Percentiles rank a stretch among this genome's conserved stretches.
Evolutionary conservation across 2,329 filamentous ascomycete genomes (phyloP).

Genomic region (Xylariaceae sp.): DNA sequence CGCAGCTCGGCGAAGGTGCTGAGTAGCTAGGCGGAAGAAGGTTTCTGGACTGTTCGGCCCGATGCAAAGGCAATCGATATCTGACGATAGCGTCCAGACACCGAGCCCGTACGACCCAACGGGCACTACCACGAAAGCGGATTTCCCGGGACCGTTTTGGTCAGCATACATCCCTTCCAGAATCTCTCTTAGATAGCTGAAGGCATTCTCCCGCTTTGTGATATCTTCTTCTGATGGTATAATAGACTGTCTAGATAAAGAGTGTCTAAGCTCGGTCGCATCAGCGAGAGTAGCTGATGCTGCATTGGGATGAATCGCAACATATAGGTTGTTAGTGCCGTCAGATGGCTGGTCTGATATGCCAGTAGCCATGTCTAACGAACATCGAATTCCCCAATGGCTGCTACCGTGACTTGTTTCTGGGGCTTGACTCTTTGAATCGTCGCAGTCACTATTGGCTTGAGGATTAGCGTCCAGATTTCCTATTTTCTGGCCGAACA

Average conservation of each 20-base stretch:
- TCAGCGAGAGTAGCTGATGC: conserved; percentile 38
- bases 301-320: conserved; percentile 39
- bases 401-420: conserved; percentile 48
- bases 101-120: conserved; percentile 69
- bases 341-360: conserved; percentile 15
- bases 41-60: conserved; percentile 62
- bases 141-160: conserved; percentile 26
- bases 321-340: conserved; percentile 30
- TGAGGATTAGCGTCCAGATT: conserved; percentile 5
- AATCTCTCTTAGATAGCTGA: conserved; percentile 48
- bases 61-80: conserved; percentile 68
- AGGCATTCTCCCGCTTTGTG: conserved; percentile 44
- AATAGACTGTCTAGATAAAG: conserved; percentile 42
- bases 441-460: conserved; percentile 4
- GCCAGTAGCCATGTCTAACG: conserved; percentile 36
- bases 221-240: conserved; percentile 53
- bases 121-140: conserved; percentile 56
- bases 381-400: conserved; percentile 60
- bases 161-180: conserved; percentile 38
- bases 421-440: conserved; percentile 9
- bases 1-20: conserved; percentile 54
- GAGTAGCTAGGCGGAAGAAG: conserved; percentile 62
- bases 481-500: conserved; percentile 54
- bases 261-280: conserved; percentile 40
- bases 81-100: conserved; percentile 62